Evolutionary conservation across 2,329 filamentous ascomycete genomes (phyloP), one percentile per base, ranked within the genome.

Genomic region (Ophiostoma tasmaniense): DNA sequence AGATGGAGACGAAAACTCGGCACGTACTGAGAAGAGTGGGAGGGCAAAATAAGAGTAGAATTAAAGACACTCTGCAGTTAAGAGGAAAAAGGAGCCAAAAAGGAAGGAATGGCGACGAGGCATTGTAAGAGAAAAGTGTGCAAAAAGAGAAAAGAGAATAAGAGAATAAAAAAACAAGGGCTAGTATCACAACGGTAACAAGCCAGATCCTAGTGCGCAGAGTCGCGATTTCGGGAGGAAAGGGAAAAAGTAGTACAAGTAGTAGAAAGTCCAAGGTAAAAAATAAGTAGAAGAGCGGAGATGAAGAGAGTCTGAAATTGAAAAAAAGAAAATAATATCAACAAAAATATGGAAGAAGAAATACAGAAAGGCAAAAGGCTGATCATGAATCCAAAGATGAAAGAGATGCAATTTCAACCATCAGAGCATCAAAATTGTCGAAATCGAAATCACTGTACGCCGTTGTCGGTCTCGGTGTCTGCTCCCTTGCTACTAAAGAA

Each of bases 171-270:
- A 39, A 39, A 39, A 13, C 10, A 42, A 33, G 64, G 65, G 61
- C 33, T 37, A 52, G 22, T 22, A 55, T 14, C 25, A 37, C 20
- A 45, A 68, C 14, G n/a, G 17, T 30, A 52, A 66, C 62, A 28
- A 39, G 50, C 67, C 59, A 66, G 67, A 69, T 66, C 67, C 67
- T 69, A 62, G 37, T 30, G 64, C 50, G 52, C 62, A 68, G 25
- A 45, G 10, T 50, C 30, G 67, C 62, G 67, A 37, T 45, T 65
- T 66, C 62, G 67, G 67, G 45, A 35, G 33, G 20, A 68, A 66
- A 13, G 25, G 22, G n/a, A 17, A 52, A 55, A 55, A 55, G 17
- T 33, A 4, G 5, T 33, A n/a, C n/a, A 6, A 33, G 3, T 33
- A 3, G 30, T 33, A 33, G 30, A 33, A 33, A 33, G 33, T 33